Evolutionary conservation across 768 basidiomycete species (phyloP).

Genomic region (Trametes cubensis): DNA sequence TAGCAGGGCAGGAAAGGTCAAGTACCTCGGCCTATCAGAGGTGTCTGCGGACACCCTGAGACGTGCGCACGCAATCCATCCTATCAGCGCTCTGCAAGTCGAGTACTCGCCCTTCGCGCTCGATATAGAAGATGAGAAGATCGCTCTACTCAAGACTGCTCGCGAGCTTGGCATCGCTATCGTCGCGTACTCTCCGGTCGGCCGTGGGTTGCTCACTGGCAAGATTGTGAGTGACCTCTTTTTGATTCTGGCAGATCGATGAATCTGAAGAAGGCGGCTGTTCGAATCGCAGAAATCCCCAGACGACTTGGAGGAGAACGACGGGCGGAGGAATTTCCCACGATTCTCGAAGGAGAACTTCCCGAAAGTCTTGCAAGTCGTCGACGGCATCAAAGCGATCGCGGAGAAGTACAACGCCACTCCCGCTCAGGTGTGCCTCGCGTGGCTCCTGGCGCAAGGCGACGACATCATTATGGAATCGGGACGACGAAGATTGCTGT

Average conservation of each 20-base stretch:
- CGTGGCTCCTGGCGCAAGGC: conserved; percentile 37
- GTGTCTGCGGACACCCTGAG: conserved; percentile 29
- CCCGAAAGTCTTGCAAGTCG: conserved; percentile 43
- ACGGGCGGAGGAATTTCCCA: conserved; percentile 32
- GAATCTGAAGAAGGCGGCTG: too few relatives aligned
- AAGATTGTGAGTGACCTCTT: conserved; percentile 33
- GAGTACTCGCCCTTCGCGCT: conserved; percentile 50
- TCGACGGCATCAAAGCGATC: conserved; percentile 36
- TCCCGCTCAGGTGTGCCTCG: conserved; percentile 39
- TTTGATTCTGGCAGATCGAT: too few relatives aligned
- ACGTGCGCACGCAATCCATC: conserved; percentile 41
- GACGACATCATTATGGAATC: conserved; percentile 22
- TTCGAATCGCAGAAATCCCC: conserved; percentile 28
- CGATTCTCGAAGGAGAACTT: conserved; percentile 45
- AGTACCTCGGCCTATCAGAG: conserved; percentile 36
- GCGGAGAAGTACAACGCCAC: conserved; percentile 39
- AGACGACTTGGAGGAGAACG: conserved; percentile 35
- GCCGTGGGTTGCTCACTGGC: conserved; percentile 36
- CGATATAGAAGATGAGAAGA: conserved; percentile 46
- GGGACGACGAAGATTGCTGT: conserved; percentile 7
- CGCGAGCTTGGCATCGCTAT: conserved; percentile 48
- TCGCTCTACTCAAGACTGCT: conserved; percentile 42
- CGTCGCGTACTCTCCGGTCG: conserved; percentile 47
- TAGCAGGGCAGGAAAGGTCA: conserved; percentile 34
- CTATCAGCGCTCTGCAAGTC: conserved; percentile 48